Base-by-base conservation (phyloP, 148 eudicot genomes). In the Drosera capensis region DNA sequence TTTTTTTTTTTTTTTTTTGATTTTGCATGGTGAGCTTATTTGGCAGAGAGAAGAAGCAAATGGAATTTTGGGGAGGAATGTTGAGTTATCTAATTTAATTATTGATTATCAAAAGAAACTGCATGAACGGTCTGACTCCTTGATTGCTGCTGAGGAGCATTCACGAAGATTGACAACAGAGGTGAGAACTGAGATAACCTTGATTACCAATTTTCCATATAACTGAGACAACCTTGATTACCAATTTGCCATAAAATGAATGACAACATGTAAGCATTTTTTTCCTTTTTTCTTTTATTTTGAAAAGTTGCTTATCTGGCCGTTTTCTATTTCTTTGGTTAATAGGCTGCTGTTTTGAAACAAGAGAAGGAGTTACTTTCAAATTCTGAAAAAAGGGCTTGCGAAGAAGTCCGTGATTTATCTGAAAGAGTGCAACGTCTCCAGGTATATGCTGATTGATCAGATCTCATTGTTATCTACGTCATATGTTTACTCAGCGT, bases 331-430 rank as follows among this genome's bases (percentile, higher is more conserved):
- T n/a, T n/a, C n/a, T n/a, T 46, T 49, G 30, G 31, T 26, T 26
- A 18, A 13, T 56, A 77, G 84, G 68, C 75, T 2, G 75, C 93
- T 54, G 62, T 85, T 57, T 43, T 80, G 48, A 84, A 65, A 57
- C 61, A 70, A 51, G 99, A 85, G 63, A 90, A 90, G 30, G 95
- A 81, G 55, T 70, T 85, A 60, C 68, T 85, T 49, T 25, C 63
- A 22, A 73, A 78, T 37, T 68, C 99, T 1, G 99, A 90, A 63
- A 84, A 74, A 70, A 73, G 99, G 66, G 95, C 95, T 51, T 70
- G 42, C 15, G 88, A 75, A 62, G 99, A 90, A 74, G 88, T 81
- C 39, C 72, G 76, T 65, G 73, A 68, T 72, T 57, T 84, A 74
- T 80, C 88, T 40, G 73, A 73, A 55, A 85, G 95, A 64, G 73